phyloP scores from a whole-genome alignment of 441 rosid species.

The Hura crepitans region DNA sequence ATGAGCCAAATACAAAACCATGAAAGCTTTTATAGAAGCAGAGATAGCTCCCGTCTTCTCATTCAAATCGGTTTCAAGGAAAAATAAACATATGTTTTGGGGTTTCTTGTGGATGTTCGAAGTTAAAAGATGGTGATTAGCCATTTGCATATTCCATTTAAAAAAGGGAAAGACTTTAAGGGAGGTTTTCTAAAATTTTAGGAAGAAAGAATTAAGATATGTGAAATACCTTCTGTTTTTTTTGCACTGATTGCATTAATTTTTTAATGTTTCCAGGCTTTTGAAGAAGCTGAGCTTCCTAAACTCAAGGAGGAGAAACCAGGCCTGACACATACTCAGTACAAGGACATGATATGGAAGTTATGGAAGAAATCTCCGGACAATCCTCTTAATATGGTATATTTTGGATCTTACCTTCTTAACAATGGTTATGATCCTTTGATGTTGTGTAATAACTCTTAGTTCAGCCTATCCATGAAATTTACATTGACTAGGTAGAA shows the following conservation, averaged over 20 bases:
- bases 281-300: slow-evolving; percentile 91
- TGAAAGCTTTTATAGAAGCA: not conserved
- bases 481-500: not conserved
- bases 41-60: not conserved
- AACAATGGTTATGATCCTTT: not conserved
- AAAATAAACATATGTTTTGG: not conserved
- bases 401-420: not conserved
- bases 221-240: not conserved
- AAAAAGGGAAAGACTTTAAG: not conserved
- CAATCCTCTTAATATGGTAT: slow-evolving; percentile 92
- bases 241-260: not conserved
- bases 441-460: not conserved
- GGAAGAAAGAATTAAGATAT: not conserved
- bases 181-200: not conserved
- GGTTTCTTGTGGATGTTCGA: not conserved
- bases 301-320: slow-evolving; percentile 89
- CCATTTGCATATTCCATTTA: not conserved
- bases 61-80: slow-evolving; percentile 4
- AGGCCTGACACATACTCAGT: slow-evolving; percentile 91
- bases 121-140: not conserved
- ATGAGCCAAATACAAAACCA: not conserved
- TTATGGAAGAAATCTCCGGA: slow-evolving; percentile 98
- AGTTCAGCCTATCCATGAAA: not conserved
- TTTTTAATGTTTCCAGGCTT: slow-evolving; percentile 45
- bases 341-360: slow-evolving; percentile 97